Base-by-base conservation (phyloP, 495 filamentous ascomycete genomes). In the Hyaloscypha variabilis region DNA sequence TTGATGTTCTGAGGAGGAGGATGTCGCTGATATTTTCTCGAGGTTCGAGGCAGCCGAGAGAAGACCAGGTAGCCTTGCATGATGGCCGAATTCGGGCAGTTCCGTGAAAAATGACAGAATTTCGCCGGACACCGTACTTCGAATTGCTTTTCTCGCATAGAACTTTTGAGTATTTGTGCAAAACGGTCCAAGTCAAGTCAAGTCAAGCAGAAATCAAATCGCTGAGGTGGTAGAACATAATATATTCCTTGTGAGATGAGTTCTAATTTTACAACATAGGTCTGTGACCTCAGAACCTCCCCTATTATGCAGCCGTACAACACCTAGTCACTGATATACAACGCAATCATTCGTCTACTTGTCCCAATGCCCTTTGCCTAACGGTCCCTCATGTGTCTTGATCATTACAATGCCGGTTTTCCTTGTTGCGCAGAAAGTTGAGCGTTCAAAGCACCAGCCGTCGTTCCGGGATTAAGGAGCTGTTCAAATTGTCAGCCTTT, bases 221-320 rank as follows among this genome's bases (percentile, higher is more conserved):
- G 39, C 3, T 10, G 39, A 46, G 17, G 19, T 46, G 10, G 31
- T 17, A 46, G 39, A 46, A 46, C 39, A 46, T 11, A 17, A 17
- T 46, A 17, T 46, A 17, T 46, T 46, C 30, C 39, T 70, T 60
- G 50, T 61, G 67, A 72, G 70, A 60, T 70, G 70, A 72, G 70
- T 66, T 63, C 70, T 70, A 70, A 17, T 69, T 69, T 58, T 72
- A 70, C 67, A 72, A 70, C 62, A 72, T 56, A 63, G 62, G 63
- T 55, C 65, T 63, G 64, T 63, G 36, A 56, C 60, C 50, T 23
- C 30, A 60, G 63, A 60, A 49, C 54, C 63, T 53, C 23, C 49
- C 26, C 24, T 28, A 60, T 64, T 66, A 72, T 66, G 65, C 70
- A 60, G 19, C 67, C 53, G 29, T 46, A 46, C 64, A 39, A 56